These are phyloP conservation scores for Rutstroemia sp. DNA, from an alignment of 2,329 filamentous ascomycete species.

Conservation along the genomic window DNA sequence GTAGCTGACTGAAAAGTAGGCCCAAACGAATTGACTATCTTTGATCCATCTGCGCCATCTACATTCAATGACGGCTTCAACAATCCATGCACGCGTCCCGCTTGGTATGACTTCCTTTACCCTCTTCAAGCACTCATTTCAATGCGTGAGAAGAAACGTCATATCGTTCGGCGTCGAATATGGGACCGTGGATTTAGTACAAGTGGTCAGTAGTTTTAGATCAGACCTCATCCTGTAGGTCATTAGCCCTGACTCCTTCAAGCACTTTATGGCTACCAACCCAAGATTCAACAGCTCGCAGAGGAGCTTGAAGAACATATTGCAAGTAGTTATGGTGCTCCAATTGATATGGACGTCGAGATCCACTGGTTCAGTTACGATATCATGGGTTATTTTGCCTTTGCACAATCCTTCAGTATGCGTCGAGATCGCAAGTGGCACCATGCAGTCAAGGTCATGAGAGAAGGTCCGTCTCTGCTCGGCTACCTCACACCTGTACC, in stretches of 20 bases:
- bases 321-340: not conserved
- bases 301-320: not conserved
- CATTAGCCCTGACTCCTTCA: not conserved
- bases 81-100: not conserved
- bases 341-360: no score
- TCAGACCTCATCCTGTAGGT: not conserved
- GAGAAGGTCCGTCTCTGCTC: constrained; percentile 6
- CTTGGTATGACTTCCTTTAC: not conserved
- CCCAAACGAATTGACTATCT: not conserved
- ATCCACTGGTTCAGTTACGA: not conserved
- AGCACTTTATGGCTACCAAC: not conserved
- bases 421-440: not conserved
- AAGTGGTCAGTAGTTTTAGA: not conserved
- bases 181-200: not conserved
- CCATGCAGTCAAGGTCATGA: constrained; percentile 9
- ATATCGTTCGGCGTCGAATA: not conserved
- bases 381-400: not conserved
- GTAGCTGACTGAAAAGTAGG: not conserved
- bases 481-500: constrained; percentile 15
- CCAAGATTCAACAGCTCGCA: not conserved
- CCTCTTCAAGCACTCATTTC: not conserved
- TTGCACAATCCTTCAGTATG: not conserved
- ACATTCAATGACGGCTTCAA: not conserved
- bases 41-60: not conserved
- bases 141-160: not conserved